Base-by-base conservation (phyloP, 768 basidiomycete genomes). In the Mycena kentingensis region DNA sequence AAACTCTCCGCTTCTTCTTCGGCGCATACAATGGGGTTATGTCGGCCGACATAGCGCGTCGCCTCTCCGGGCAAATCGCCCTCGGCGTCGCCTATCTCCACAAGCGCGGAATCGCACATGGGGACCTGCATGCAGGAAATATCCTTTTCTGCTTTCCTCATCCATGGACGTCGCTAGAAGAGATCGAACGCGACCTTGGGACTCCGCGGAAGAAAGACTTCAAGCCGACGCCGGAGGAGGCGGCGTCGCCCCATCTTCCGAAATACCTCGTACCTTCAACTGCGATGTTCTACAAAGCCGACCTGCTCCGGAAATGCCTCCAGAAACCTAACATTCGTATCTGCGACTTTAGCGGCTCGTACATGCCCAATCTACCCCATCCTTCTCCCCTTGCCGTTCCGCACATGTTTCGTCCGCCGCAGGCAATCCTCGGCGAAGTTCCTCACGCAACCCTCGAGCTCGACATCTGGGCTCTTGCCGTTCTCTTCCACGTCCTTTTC, bases 81-180 rank as follows among this genome's bases (percentile, higher is more conserved):
- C 32, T 41, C 11, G 49, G 32, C 19, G n/a, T 51, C 12, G 37
- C 32, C 21, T 41, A 39, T 27, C 37, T 51, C 25, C 49, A 44
- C 42, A 41, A 31, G 3, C 29, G 26, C 32, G 49, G 49, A 16
- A 18, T 51, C 42, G 39, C 42, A 18, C 49, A 51, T 25, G 49
- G 41, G 42, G 38, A 32, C 31, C 31, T 16, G 31, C 31, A 32
- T 32, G 10, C 16, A 8, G 31, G 10, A 8, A 32, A 32, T 32
- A 32, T 32, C 31, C 31, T 32, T 8, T 16, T 32, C 10, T 32
- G 31, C 31, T 8, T 32, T 32, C 31, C 31, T n/a, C n/a, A n/a
- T n/a, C n/a, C n/a, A n/a, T n/a, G n/a, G n/a, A n/a, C n/a, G n/a
- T n/a, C n/a, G n/a, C 31, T 8, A 32, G 31, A 32, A 8, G 31